These are phyloP conservation scores for Yamadazyma friedrichii DNA, from an alignment of 1,139 yeast genomes.

Conservation along the genomic window DNA sequence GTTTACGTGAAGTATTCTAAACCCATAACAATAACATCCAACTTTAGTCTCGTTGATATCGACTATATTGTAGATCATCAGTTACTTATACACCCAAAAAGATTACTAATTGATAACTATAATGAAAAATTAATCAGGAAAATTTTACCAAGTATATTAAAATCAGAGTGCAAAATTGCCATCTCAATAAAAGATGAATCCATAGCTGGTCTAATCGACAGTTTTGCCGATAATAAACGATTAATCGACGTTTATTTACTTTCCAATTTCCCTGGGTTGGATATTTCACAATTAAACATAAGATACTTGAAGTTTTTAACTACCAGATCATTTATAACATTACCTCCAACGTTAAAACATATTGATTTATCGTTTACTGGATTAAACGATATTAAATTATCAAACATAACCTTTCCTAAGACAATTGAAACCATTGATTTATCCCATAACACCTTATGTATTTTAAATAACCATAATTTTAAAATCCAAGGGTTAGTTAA, in stretches of 20 bases:
- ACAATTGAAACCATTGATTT: conserved; percentile 20
- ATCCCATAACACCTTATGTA: conserved; percentile 23
- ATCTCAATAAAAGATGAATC: neutral
- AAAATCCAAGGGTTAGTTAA: conserved; percentile 13
- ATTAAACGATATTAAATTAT: conserved; percentile 13
- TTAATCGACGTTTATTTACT: conserved; percentile 1
- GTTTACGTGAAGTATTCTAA: conserved; percentile 6
- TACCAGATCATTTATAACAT: neutral
- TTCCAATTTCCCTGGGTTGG: neutral
- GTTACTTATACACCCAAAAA: conserved; percentile 21
- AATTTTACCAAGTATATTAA: neutral
- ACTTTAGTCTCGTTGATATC: conserved; percentile 7
- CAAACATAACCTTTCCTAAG: conserved; percentile 17
- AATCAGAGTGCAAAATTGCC: conserved; percentile 2
- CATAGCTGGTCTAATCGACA: neutral
- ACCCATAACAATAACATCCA: conserved; percentile 1
- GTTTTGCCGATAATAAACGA: neutral
- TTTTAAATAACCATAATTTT: conserved; percentile 12
- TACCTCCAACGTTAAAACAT: conserved; percentile 3
- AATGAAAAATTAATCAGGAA: neutral
- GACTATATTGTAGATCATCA: conserved; percentile 16
- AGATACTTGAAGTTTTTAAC: conserved; percentile 3
- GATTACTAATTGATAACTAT: conserved; percentile 14
- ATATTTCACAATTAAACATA: conserved; percentile 5
- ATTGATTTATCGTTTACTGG: conserved; percentile 25